Base-by-base conservation (phyloP, 1,284 basidiomycete species). In the Ustilago crameri region DNA sequence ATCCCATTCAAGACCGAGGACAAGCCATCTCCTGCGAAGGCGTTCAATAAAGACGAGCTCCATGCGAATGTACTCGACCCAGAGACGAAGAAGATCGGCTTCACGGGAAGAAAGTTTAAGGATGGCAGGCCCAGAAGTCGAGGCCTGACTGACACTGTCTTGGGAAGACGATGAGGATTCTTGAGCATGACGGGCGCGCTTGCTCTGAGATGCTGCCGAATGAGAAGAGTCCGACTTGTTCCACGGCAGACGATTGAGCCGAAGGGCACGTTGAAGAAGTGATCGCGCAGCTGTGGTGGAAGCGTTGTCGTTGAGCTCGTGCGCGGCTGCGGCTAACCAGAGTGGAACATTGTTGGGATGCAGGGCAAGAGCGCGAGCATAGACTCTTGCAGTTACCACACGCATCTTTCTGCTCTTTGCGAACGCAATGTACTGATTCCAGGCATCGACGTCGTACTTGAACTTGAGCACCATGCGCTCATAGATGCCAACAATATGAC, bases 401-500 rank as follows among this genome's bases (percentile, higher is more conserved):
- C 89, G 87, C 74, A 94, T 93, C 5, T 90, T 89, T 81, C 92
- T 89, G 44, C 88, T 87, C 82, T 91, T 90, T 1, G 93, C 93
- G 35, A 92, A 88, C 64, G 91, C 87, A 59, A 95, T 89, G 80
- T 96, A 96, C 64, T 93, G 90, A 49, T 91, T 85, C 94, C 94
- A 97, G 0, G 94, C 87, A 1, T 88, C 89, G 5, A 95, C 87
- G 79, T 96, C 93, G 17, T 88, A 88, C 79, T 93, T 93, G 87
- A 96, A 95, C 81, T 91, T 91, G 82, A 88, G 90, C 17, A 95
- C 87, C 3, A 92, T 92, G 23, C 94, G 89, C 84, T 96, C 93
- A 75, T 94, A 93, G 73, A 96, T 93, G 76, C 92, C 90, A 81
- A 93, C 90, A 76, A 93, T 91, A 70, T 93, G 85, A 88, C 86